These are phyloP conservation scores for Cryptomeria japonica DNA, from an alignment of 75 land plant species.

Conservation along the genomic window DNA sequence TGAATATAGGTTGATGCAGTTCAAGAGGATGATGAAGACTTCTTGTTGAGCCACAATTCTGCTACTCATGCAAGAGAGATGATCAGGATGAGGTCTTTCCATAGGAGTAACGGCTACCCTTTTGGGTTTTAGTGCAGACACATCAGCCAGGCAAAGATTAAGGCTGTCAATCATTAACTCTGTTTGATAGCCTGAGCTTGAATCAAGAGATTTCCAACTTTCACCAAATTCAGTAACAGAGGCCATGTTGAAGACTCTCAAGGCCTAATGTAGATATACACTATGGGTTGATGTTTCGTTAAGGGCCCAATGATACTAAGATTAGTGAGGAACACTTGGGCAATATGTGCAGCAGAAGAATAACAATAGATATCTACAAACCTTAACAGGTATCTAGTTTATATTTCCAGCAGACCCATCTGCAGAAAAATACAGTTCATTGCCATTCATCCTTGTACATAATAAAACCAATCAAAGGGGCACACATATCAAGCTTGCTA, in stretches of 20 bases:
- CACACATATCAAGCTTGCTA: conserved; percentile 5
- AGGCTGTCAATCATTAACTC: background rate
- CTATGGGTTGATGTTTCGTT: background rate
- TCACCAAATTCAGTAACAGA: background rate
- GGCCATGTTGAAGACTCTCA: conserved; percentile 3
- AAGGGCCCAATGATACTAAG: background rate
- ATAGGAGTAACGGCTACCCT: background rate
- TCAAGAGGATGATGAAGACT: conserved; percentile 9
- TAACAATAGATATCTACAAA: conserved; percentile 3
- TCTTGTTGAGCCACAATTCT: background rate
- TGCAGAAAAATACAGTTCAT: background rate
- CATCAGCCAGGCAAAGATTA: background rate
- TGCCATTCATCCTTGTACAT: conserved; percentile 12
- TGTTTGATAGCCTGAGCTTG: background rate
- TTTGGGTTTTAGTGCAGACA: conserved; percentile 2
- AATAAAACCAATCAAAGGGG: conserved; percentile 13
- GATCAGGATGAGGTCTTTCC: conserved; percentile 3
- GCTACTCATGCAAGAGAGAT: background rate
- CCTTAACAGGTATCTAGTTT: background rate
- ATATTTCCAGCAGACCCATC: background rate
- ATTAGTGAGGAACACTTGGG: background rate
- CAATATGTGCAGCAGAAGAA: conserved; percentile 6
- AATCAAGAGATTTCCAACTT: background rate
- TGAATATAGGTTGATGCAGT: conserved; percentile 4
- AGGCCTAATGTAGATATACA: conserved; percentile 4